A percentile compares a stretch with the other conserved stretches of the same genome.
phyloP scores from a whole-genome alignment of 2,329 filamentous ascomycete species.

The Beauveria asiatica region DNA sequence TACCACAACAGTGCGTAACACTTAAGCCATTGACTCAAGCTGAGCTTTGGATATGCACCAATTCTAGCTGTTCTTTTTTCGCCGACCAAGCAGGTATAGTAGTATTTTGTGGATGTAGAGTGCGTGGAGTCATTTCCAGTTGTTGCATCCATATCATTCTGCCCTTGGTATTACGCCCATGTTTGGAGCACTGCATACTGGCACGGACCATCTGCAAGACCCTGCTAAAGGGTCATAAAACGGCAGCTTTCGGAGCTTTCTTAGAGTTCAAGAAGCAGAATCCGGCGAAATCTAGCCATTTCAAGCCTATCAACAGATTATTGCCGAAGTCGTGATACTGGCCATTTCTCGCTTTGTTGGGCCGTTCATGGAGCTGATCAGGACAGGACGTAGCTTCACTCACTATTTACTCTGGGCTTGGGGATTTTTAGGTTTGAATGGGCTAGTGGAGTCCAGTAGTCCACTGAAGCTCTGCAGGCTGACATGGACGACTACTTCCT shows the following conservation, averaged over 20 bases:
- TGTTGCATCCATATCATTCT: background rate
- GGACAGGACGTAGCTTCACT: background rate
- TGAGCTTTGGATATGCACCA: background rate
- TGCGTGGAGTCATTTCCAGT: background rate
- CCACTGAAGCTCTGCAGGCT: background rate
- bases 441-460: background rate
- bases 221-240: background rate
- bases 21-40: background rate
- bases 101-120: background rate
- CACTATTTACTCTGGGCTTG: background rate
- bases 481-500: background rate
- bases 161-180: background rate
- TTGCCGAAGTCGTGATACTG: background rate
- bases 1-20: background rate
- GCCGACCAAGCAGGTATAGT: background rate
- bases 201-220: background rate
- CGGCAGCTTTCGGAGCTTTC: background rate
- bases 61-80: background rate
- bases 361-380: background rate
- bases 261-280: background rate
- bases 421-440: background rate
- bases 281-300: background rate
- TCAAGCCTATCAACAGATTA: background rate
- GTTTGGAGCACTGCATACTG: background rate
- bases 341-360: background rate